Conservation (phyloP, 2,329 filamentous ascomycete genomes). For the Colletotrichum cuscutae region DNA sequence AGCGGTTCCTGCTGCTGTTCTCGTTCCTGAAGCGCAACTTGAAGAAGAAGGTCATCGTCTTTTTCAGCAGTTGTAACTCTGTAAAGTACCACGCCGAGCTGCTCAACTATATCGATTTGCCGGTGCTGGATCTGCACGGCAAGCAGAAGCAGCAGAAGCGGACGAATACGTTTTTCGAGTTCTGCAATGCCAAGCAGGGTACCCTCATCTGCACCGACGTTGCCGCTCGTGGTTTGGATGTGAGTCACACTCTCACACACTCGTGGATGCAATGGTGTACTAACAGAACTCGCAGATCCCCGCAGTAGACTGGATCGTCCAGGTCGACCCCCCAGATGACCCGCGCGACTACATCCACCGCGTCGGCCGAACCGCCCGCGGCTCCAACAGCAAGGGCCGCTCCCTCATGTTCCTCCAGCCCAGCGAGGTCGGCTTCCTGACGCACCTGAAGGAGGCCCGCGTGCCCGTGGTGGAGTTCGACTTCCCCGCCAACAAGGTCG, state of each 20-base stretch:
- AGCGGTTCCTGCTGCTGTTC: conserved; percentile 92
- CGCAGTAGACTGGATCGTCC: conserved; percentile 92
- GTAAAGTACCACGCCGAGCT: conserved; percentile 97
- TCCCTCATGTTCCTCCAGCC: conserved; percentile 95
- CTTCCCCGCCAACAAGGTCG: conserved; percentile 90
- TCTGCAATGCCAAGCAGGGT: conserved; percentile 79
- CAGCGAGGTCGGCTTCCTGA: conserved; percentile 90
- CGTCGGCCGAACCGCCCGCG: conserved; percentile 92
- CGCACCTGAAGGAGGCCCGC: conserved; percentile 88
- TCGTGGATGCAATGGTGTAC: no score
- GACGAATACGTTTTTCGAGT: conserved; percentile 99
- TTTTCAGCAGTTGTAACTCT: conserved; percentile 91
- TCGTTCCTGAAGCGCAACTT: conserved; percentile 92
- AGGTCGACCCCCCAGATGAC: conserved; percentile 95
- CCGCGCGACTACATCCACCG: conserved; percentile 94
- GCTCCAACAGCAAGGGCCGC: conserved; percentile 83
- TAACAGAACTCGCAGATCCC: conserved; percentile 10
- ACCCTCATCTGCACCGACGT: conserved; percentile 97
- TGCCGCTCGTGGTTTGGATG: conserved; percentile 91
- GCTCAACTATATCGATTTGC: conserved; percentile 96
- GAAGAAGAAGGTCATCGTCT: conserved; percentile 98
- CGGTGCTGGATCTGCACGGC: conserved; percentile 86
- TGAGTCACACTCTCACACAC: conserved; percentile 50
- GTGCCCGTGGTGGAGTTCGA: conserved; percentile 97
- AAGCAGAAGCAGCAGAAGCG: conserved; percentile 99